A percentile compares a stretch with the other conserved stretches of the same genome.
Evolutionary conservation across 139 green algal genomes (phyloP).

Genomic region (Picochlorum sp.): DNA sequence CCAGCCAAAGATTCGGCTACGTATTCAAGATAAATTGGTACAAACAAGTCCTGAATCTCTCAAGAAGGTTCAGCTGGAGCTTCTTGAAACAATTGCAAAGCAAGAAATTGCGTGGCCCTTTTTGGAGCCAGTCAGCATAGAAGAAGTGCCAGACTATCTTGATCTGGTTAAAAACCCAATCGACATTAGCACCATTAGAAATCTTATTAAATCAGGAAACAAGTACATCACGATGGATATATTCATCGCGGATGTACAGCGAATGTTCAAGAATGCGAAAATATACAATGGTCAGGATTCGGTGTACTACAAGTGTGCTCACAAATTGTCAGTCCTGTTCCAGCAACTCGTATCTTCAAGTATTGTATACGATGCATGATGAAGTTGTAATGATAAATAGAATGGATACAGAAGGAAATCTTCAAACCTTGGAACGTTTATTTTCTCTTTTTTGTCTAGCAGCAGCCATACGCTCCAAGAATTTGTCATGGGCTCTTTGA

Average conservation of each 20-base stretch:
- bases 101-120: slow-evolving; percentile 81
- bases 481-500: no score
- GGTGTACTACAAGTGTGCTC: slow-evolving; percentile 73
- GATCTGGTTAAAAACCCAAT: slow-evolving; percentile 74
- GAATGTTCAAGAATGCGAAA: slow-evolving; percentile 73
- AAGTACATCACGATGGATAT: slow-evolving; percentile 93
- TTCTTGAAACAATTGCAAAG: slow-evolving; percentile 37
- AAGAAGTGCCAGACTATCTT: slow-evolving; percentile 91
- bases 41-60: slow-evolving; percentile 1
- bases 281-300: slow-evolving; percentile 83
- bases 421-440: no score
- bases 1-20: background rate
- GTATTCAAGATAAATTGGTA: slow-evolving; percentile 3
- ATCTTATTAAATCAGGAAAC: slow-evolving; percentile 29
- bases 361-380: background rate
- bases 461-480: no score
- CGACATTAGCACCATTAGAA: slow-evolving; percentile 59
- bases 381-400: no score
- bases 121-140: slow-evolving; percentile 47
- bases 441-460: no score
- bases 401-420: no score
- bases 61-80: background rate
- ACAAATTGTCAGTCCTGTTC: slow-evolving; percentile 40
- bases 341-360: slow-evolving; percentile 3
- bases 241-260: slow-evolving; percentile 78